Evolutionary conservation across 179 eudicot species (phyloP), one percentile per base, ranked within the genome.

Genomic region (Patellifolia procumbens): DNA sequence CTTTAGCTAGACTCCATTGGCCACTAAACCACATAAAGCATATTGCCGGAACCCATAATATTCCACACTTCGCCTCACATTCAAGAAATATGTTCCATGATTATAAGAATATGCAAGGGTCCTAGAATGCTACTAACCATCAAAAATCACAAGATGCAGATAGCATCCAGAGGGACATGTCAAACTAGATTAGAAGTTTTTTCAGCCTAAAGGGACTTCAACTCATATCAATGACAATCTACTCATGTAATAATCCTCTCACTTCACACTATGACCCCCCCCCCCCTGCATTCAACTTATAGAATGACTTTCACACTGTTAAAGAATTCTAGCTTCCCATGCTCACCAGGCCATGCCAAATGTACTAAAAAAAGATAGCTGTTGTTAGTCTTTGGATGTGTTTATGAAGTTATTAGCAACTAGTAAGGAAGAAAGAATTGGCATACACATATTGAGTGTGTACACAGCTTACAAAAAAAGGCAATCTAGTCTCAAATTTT

Each of bases 261-360:
- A 28, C n/a, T n/a, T 43, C 11, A 68, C 0, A 46, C 49, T 46
- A 24, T 39, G 4, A 20, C 19, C 31, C 20, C 61, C n/a, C n/a
- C n/a, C n/a, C n/a, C 39, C 34, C 62, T 70, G 62, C 62, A 68
- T 10, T 70, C 52, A 51, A 29, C 72, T 46, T 26, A 15, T 17
- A 28, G 9, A 24, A 11, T 48, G n/a, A 13, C 20, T 5, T n/a
- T 11, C 20, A 17, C 29, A 52, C 20, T 3, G 29, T 10, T 34
- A 32, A 19, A 52, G 37, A 19, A n/a, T 20, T 28, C 9, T 35
- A 12, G 10, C 45, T 7, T 9, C 29, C 74, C 9, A 19, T 70
- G 74, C 61, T 51, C 28, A 34, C 17, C 32, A 3, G 31, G 60
- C 46, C 74, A 51, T 51, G 37, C 17, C 56, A 31, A 20, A 28